Evolutionary conservation across 2,329 filamentous ascomycete genomes (phyloP).

Genomic region (Daldinia sp.): DNA sequence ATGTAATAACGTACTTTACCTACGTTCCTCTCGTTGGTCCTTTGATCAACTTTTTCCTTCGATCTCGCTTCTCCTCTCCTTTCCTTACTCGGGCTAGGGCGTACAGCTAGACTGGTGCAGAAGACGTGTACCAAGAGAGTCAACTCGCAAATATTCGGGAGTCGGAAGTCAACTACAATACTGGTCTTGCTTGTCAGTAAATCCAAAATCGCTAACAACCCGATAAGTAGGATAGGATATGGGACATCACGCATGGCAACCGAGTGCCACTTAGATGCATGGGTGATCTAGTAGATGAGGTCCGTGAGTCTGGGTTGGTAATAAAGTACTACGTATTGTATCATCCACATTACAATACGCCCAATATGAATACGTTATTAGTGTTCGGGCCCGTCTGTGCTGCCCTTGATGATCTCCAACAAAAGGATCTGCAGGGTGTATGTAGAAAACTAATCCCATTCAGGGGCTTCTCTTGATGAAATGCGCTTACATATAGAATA

Average conservation of each 20-base stretch:
- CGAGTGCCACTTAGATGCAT: constrained; percentile 31
- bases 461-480: constrained; percentile 31
- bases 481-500: constrained; percentile 1
- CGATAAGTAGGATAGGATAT: constrained; percentile 19
- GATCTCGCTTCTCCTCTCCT: constrained; percentile 7
- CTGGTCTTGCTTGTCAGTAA: constrained; percentile 19
- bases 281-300: constrained; percentile 32
- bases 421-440: constrained; percentile 28
- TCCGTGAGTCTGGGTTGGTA: constrained; percentile 30
- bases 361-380: background rate
- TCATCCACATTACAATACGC: constrained; percentile 9
- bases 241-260: constrained; percentile 23
- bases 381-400: constrained; percentile 22
- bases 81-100: constrained; percentile 29
- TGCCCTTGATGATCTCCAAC: constrained; percentile 30
- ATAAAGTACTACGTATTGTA: constrained; percentile 7
- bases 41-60: constrained; percentile 17
- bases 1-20: background rate
- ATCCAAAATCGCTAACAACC: constrained; percentile 14
- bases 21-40: background rate
- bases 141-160: constrained; percentile 23
- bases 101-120: background rate
- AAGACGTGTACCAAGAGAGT: constrained; percentile 21
- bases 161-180: constrained; percentile 5
- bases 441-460: constrained; percentile 19